Conservation (phyloP, 179 eudicot species). For the Actinidia arguta region DNA sequence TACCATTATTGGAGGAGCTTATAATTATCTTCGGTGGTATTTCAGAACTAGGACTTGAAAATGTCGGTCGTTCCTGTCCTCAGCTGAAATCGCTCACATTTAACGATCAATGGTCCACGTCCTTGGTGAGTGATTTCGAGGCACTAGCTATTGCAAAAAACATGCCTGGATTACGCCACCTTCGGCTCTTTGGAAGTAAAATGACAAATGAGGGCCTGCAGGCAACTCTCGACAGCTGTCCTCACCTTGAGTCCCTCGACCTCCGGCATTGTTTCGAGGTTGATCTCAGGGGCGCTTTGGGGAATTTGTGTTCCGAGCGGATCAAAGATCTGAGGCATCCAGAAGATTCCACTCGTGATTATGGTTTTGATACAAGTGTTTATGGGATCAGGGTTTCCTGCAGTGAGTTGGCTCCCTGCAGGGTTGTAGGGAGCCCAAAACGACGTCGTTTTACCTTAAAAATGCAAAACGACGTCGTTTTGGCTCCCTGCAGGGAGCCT, state of each 20-base stretch:
- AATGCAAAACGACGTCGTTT: too few relatives aligned
- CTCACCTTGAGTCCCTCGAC: slow-evolving; percentile 74
- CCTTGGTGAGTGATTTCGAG: slow-evolving; percentile 43
- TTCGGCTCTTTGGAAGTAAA: slow-evolving; percentile 65
- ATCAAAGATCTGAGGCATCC: slow-evolving; percentile 54
- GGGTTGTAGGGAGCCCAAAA: too few relatives aligned
- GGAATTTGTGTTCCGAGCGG: slow-evolving; percentile 47
- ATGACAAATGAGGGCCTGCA: slow-evolving; percentile 65
- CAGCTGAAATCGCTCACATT: slow-evolving; percentile 55
- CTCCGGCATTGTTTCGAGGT: slow-evolving; percentile 65
- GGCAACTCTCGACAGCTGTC: slow-evolving; percentile 67
- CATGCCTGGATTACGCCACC: slow-evolving; percentile 66
- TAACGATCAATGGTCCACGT: slow-evolving; percentile 35
- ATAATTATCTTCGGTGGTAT: slow-evolving; percentile 39
- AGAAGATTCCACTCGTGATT: slow-evolving; percentile 59
- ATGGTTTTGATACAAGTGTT: slow-evolving; percentile 44
- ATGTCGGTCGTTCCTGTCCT: slow-evolving; percentile 52
- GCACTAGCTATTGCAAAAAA: slow-evolving; percentile 62
- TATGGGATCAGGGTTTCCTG: too few relatives aligned
- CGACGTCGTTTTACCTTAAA: too few relatives aligned
- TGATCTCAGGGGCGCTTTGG: slow-evolving; percentile 40
- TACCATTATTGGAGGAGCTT: slow-evolving; percentile 67
- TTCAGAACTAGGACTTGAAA: slow-evolving; percentile 28
- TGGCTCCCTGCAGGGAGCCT: too few relatives aligned
- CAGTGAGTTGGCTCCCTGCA: too few relatives aligned